Base-by-base conservation (phyloP, 2,329 filamentous ascomycete genomes). In the Verticillium nonalfalfae region DNA sequence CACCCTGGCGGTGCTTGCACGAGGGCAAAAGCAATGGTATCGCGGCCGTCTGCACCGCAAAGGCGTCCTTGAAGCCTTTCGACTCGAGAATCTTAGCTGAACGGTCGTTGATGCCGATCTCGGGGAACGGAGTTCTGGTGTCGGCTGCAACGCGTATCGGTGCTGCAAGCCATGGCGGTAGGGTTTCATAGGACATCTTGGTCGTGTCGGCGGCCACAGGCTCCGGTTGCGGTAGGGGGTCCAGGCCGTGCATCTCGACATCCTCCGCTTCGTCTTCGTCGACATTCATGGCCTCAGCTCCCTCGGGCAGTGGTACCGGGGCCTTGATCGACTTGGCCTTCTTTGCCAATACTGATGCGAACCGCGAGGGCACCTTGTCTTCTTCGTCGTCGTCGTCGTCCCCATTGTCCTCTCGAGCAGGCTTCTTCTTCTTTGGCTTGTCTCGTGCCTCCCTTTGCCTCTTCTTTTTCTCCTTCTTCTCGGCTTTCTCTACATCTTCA, bases 151-250 rank as follows among this genome's bases (percentile, higher is more conserved):
- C 86, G 33, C 84, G 82, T n/a, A 89, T 82, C 0, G 93, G 93
- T 13, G 87, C 82, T 5, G 89, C 86, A 13, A 97, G 80, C 94
- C 94, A 98, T 2, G 80, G 67, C 0, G 94, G 94, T 2, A 97
- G 79, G 1, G 90, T 90, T 35, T 92, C 88, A 73, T 91, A 93
- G n/a, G 83, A 83, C 2, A 89, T 86, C 59, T 82, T 81, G 58
- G 84, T 81, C 1, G 79, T 78, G 35, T 83, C 76, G 56, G 87
- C 82, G 1, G 81, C 77, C 1, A 85, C 79, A 0, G 84, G 85
- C 36, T 84, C 83, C 13, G 91, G 93, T 67, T 97, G 93, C 7
- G 93, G 93, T 21, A 97, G 79, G 7, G 92, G 93, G 61, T 90
- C 86, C 1, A 98, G 79, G 26, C 91, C 91, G 71, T 93, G 87